Percentiles rank a stretch among this genome's conserved stretches.
Conservation (phyloP, 2,329 filamentous ascomycete genomes). For the Scedosporium apiospermum region DNA sequence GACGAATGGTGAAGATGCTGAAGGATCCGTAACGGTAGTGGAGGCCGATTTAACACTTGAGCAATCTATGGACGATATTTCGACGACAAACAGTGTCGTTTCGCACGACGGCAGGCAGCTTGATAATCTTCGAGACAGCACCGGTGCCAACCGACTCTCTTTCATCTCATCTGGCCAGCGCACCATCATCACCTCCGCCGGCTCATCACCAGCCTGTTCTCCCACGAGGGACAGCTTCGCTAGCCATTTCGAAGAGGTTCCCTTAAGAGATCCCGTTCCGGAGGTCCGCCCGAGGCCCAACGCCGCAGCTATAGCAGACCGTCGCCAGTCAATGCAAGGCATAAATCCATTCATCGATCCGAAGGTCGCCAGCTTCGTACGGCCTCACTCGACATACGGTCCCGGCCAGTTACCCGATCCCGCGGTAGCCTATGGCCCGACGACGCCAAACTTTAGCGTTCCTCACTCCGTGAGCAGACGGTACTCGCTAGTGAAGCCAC, state of each 20-base stretch:
- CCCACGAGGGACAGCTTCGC: slow-evolving; percentile 44
- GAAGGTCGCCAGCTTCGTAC: slow-evolving; percentile 16
- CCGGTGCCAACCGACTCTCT: slow-evolving; percentile 40
- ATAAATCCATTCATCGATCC: slow-evolving; percentile 33
- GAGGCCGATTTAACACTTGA: slow-evolving; percentile 23
- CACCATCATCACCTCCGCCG: slow-evolving; percentile 49
- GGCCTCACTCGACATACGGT: slow-evolving; percentile 14
- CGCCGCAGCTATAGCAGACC: slow-evolving; percentile 38
- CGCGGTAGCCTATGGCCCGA: slow-evolving; percentile 5
- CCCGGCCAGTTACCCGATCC: slow-evolving; percentile 9
- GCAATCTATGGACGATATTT: slow-evolving; percentile 42
- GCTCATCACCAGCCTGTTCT: slow-evolving; percentile 48
- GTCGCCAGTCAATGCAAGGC: slow-evolving; percentile 42
- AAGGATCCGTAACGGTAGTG: slow-evolving; percentile 10
- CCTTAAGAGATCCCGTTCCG: slow-evolving; percentile 9
- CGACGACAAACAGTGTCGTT: slow-evolving; percentile 44
- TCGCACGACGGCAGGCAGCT: slow-evolving; percentile 51
- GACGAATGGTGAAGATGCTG: slow-evolving; percentile 5
- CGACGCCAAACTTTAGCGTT: slow-evolving; percentile 44
- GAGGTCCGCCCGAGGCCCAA: slow-evolving; percentile 40
- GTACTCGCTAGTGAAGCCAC: slow-evolving; percentile 29
- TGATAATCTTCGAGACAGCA: slow-evolving; percentile 46
- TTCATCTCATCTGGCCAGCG: slow-evolving; percentile 51
- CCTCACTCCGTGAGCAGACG: slow-evolving; percentile 36
- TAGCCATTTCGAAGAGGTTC: slow-evolving; percentile 17